phyloP scores from a whole-genome alignment of 1,139 yeast species.

The Geotrichum carabidarum region DNA sequence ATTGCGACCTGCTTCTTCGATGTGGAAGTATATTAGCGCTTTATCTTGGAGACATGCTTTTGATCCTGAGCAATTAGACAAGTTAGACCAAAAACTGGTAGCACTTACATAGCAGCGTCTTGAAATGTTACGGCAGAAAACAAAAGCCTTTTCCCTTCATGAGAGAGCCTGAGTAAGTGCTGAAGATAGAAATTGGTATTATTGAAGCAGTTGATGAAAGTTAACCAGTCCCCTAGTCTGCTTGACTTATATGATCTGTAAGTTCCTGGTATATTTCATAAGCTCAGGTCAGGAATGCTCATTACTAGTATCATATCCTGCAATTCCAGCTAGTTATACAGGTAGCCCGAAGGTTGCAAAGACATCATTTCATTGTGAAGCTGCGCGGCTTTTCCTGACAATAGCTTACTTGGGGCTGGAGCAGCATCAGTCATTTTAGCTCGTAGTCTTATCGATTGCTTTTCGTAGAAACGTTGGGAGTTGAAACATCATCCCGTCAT shows the following conservation, averaged over 20 bases:
- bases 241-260: conserved; percentile 24
- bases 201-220: background rate
- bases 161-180: conserved; percentile 63
- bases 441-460: background rate
- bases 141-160: conserved; percentile 58
- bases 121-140: conserved; percentile 57
- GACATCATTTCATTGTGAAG: conserved; percentile 58
- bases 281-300: conserved; percentile 23
- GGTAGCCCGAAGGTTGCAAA: conserved; percentile 38
- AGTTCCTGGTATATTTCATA: conserved; percentile 29
- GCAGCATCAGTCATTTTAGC: background rate
- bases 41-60: conserved; percentile 81
- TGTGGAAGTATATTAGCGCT: conserved; percentile 82
- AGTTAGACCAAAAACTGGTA: background rate
- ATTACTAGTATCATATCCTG: conserved; percentile 33
- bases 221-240: background rate
- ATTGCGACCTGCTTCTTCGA: conserved; percentile 89
- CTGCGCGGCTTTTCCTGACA: conserved; percentile 46
- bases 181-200: conserved; percentile 2
- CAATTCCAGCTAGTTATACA: conserved; percentile 59
- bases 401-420: background rate
- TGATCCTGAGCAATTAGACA: conserved; percentile 36
- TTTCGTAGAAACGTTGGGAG: background rate
- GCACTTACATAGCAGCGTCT: conserved; percentile 31
- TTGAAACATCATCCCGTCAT: background rate